phyloP scores from a whole-genome alignment of 2,329 filamentous ascomycete genomes.

The Fusarium begoniae region DNA sequence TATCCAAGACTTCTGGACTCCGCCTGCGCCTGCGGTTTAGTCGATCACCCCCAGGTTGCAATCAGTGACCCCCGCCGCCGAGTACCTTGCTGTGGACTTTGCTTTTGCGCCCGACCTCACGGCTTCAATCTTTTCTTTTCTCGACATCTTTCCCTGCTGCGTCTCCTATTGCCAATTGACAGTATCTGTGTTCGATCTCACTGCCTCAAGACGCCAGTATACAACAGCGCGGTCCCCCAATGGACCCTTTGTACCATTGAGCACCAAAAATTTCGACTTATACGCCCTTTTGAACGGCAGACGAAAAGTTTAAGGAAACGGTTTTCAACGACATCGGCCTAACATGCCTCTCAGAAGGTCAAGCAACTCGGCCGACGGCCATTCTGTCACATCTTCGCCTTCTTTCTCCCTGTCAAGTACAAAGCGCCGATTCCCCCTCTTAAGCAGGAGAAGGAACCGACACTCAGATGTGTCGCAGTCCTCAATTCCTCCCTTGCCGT shows the following conservation, averaged over 20 bases:
- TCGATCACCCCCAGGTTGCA: constrained; percentile 29
- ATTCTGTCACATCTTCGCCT: constrained; percentile 36
- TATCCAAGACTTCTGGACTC: constrained; percentile 27
- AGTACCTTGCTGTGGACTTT: constrained; percentile 17
- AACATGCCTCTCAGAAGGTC: constrained; percentile 42
- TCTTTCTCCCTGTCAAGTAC: constrained; percentile 39
- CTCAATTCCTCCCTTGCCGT: constrained; percentile 23
- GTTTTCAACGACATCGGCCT: constrained; percentile 4
- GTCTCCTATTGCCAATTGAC: constrained; percentile 4
- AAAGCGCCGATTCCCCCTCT: constrained; percentile 45
- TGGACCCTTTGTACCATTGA: constrained; percentile 34
- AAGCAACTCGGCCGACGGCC: constrained; percentile 38
- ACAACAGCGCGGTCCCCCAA: constrained; percentile 9
- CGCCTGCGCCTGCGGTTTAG: constrained; percentile 24
- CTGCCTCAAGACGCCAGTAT: constrained; percentile 2
- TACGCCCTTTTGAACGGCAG: not conserved
- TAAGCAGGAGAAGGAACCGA: constrained; percentile 41
- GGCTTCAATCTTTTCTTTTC: constrained; percentile 15
- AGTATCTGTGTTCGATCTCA: not conserved
- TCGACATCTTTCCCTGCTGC: constrained; percentile 11
- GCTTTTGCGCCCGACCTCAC: constrained; percentile 23
- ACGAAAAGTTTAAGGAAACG: constrained; percentile 2
- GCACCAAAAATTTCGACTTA: constrained; percentile 11
- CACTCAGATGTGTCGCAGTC: constrained; percentile 36
- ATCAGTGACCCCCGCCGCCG: constrained; percentile 29